Base-by-base conservation (phyloP, 2,329 filamentous ascomycete species). In the Chaetomiaceae sp. region DNA sequence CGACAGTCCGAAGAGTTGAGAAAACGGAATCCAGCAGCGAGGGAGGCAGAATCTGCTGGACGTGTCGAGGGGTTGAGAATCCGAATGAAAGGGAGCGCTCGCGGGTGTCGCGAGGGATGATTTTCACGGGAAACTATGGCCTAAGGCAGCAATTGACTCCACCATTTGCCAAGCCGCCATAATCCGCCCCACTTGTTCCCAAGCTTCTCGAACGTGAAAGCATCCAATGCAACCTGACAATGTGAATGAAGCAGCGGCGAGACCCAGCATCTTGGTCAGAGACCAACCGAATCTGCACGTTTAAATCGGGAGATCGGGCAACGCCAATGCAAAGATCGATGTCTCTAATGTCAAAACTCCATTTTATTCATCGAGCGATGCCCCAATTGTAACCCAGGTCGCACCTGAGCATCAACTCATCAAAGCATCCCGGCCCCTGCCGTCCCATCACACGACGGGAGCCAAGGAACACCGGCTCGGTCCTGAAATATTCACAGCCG, bases 11-110 rank as follows among this genome's bases (percentile, higher is more conserved):
- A 40, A 15, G 14, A 36, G 23, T 29, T 12, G 42, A 50, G 42
- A 45, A 46, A 43, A 49, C 47, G 43, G 50, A 55, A 60, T 55
- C 58, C 60, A 59, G 58, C 60, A 61, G 59, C 60, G 59, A 56
- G 58, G 56, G 53, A 58, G 56, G 48, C 56, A 55, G 47, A 53
- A 20, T 53, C 57, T 59, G 59, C 59, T 60, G 55, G 55, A 54
- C 50, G 38, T 48, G 44, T 47, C 50, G 50, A 40, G 50, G 50
- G 31, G 27, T 22, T 27, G 31, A 33, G 38, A 38, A 19, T 44
- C 17, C 45, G 34, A n/a, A 27, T 22, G 23, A 31, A 27, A 23
- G 39, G 47, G 33, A 48, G 46, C 46, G 11, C 12, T 31, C 43
- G 6, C 31, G 8, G 11, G 17, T n/a, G 15, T 22, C 15, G 31